Evolutionary conservation across 2,329 filamentous ascomycete species (phyloP).

Genomic region (Knoxdaviesia capensis): DNA sequence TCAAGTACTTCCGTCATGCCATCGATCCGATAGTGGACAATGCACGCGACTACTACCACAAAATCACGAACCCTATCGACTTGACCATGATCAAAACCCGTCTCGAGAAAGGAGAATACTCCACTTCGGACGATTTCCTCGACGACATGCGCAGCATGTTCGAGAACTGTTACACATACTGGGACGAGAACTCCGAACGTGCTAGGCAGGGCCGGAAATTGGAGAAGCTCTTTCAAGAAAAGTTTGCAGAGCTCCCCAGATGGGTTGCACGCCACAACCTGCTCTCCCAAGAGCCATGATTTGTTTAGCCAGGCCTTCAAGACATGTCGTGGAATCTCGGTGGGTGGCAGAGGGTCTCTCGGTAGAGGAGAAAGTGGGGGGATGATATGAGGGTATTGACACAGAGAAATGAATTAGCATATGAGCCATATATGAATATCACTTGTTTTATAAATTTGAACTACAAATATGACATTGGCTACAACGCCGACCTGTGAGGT

Average conservation of each 20-base stretch:
- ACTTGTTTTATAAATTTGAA: no score
- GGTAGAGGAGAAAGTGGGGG: no score
- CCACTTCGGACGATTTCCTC: conserved; percentile 29
- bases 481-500: no score
- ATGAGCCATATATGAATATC: no score
- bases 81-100: conserved; percentile 38
- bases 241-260: conserved; percentile 37
- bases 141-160: conserved; percentile 41
- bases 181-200: conserved; percentile 24
- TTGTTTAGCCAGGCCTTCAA: not conserved
- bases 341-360: no score
- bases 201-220: conserved; percentile 28
- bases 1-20: conserved; percentile 39
- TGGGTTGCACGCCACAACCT: conserved; percentile 20
- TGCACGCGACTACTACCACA: conserved; percentile 40
- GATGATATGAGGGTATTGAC: no score
- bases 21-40: conserved; percentile 35
- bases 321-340: no score
- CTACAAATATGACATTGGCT: no score
- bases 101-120: conserved; percentile 33
- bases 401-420: no score
- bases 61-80: conserved; percentile 42
- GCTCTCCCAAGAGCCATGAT: not conserved
- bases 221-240: conserved; percentile 37
- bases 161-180: conserved; percentile 43